A percentile compares a stretch with the other conserved stretches of the same genome.
Evolutionary conservation across 2,329 filamentous ascomycete genomes (phyloP).

Genomic region (Cylindrodendrum hubeiense): DNA sequence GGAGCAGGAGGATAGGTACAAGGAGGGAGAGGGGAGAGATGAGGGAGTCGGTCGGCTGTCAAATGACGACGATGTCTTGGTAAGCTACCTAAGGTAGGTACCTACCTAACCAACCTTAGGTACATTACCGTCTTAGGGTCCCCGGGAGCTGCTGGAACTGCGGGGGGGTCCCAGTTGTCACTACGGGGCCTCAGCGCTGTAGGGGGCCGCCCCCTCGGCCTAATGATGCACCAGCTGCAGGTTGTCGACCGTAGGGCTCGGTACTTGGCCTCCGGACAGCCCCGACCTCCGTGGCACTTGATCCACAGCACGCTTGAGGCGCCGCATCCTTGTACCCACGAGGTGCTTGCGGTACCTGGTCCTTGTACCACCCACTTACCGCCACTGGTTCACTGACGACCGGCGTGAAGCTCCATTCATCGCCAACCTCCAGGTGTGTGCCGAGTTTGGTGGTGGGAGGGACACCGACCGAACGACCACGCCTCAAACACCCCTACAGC

Average conservation of each 20-base stretch:
- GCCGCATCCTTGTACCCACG: slow-evolving; percentile 28
- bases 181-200: background rate
- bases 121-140: no score
- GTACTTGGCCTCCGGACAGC: background rate
- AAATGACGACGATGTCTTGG: background rate
- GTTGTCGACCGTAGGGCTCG: background rate
- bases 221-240: background rate
- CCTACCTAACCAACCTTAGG: no score
- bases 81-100: background rate
- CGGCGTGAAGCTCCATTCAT: background rate
- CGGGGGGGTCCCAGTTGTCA: background rate
- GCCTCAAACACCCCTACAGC: background rate
- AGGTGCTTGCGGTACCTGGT: slow-evolving; percentile 29
- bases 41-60: background rate
- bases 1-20: background rate
- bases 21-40: background rate
- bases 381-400: background rate
- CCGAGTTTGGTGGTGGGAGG: background rate
- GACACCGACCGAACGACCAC: background rate
- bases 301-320: slow-evolving; percentile 30
- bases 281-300: slow-evolving; percentile 37
- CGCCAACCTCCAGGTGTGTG: background rate
- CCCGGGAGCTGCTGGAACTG: background rate
- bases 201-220: background rate
- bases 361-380: slow-evolving; percentile 10